Evolutionary conservation across 2,329 filamentous ascomycete species (phyloP).

Genomic region (Septoria linicola): DNA sequence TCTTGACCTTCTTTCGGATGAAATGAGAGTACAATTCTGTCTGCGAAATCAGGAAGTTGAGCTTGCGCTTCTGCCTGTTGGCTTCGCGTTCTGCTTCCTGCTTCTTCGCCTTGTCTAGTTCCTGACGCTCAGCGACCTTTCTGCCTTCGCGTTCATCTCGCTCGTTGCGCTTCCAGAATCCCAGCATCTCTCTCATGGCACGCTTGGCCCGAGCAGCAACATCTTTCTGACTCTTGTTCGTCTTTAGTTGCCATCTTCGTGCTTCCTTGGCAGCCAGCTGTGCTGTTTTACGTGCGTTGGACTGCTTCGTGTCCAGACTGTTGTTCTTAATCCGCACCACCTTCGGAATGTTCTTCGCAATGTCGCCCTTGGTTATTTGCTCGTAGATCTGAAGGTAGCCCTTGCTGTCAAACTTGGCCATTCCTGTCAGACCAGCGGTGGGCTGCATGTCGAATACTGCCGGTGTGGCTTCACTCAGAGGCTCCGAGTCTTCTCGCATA

Average conservation of each 20-base stretch:
- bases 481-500: conserved; percentile 41
- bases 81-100: conserved; percentile 97
- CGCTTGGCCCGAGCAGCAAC: conserved; percentile 95
- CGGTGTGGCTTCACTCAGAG: conserved; percentile 59
- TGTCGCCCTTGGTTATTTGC: conserved; percentile 85
- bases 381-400: conserved; percentile 97
- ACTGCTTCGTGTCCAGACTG: conserved; percentile 80
- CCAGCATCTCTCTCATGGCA: conserved; percentile 99
- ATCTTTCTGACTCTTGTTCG: conserved; percentile 98
- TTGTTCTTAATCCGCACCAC: conserved; percentile 83
- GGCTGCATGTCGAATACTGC: conserved; percentile 33
- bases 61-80: conserved; percentile 94
- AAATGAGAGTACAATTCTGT: conserved; percentile 99
- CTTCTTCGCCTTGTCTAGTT: conserved; percentile 93
- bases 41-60: conserved; percentile 98
- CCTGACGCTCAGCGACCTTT: conserved; percentile 90
- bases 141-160: conserved; percentile 92
- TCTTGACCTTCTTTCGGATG: conserved; percentile 99
- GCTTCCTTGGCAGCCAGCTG: conserved; percentile 96
- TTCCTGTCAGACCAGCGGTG: conserved; percentile 35
- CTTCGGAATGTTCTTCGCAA: conserved; percentile 90
- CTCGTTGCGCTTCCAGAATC: conserved; percentile 99
- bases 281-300: conserved; percentile 97
- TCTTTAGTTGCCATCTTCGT: conserved; percentile 92
- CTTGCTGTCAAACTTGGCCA: conserved; percentile 40